A percentile compares a stretch with the other conserved stretches of the same genome.
Conservation (phyloP, 2,329 filamentous ascomycete species). For the Diaporthe sp. region DNA sequence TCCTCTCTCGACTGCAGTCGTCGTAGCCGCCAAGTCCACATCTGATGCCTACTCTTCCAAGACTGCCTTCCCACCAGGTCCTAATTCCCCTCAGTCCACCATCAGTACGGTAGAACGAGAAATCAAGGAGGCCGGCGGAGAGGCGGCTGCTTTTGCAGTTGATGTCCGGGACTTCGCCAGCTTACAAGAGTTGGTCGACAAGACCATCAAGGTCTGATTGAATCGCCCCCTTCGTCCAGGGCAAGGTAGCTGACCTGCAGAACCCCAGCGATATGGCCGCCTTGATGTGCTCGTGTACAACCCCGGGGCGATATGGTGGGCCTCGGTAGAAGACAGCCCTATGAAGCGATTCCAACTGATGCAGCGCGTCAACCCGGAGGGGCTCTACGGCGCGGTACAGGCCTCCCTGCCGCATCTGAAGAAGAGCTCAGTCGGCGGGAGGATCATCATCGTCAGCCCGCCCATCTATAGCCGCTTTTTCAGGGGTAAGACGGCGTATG, state of each 20-base stretch:
- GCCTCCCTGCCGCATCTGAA: constrained; percentile 77
- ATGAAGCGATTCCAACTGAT: constrained; percentile 83
- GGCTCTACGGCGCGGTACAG: constrained; percentile 81
- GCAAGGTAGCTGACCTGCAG: background rate
- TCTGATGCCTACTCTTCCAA: constrained; percentile 69
- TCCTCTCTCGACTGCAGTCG: constrained; percentile 64
- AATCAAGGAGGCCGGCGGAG: constrained; percentile 75
- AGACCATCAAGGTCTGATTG: constrained; percentile 62
- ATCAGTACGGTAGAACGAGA: constrained; percentile 86
- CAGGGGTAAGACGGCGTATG: constrained; percentile 87
- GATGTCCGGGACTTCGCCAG: constrained; percentile 77
- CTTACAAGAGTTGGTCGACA: constrained; percentile 71
- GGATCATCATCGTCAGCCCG: constrained; percentile 84
- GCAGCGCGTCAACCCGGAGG: constrained; percentile 82
- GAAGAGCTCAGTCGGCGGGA: constrained; percentile 63
- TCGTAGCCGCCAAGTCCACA: constrained; percentile 82
- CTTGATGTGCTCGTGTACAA: constrained; percentile 87
- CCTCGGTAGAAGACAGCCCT: constrained; percentile 79
- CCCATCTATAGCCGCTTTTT: constrained; percentile 91
- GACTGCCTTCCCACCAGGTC: constrained; percentile 78
- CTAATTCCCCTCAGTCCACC: constrained; percentile 81
- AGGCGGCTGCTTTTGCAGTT: constrained; percentile 75
- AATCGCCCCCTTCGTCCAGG: background rate
- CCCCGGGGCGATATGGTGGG: constrained; percentile 89
- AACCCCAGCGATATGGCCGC: constrained; percentile 65